These are phyloP conservation scores for Diplodia seriata DNA, from an alignment of 2,329 filamentous ascomycete genomes.

Conservation along the genomic window DNA sequence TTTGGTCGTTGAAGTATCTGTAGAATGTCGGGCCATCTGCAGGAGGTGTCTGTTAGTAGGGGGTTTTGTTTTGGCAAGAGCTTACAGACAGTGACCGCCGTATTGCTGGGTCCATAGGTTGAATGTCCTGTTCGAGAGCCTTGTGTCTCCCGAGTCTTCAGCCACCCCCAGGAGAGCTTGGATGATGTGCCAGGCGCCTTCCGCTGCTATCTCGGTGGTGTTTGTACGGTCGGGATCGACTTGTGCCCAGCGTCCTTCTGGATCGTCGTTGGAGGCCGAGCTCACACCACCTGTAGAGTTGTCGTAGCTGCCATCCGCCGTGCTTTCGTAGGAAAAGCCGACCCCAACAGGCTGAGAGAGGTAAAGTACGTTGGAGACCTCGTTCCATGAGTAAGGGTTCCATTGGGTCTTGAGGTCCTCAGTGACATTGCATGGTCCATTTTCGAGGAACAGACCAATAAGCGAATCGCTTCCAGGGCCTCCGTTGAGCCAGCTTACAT, in stretches of 20 bases:
- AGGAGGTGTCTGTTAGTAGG: constrained; percentile 37
- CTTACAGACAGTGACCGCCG: constrained; percentile 52
- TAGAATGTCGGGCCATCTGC: constrained; percentile 55
- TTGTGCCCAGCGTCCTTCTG: background rate
- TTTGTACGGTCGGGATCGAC: constrained; percentile 34
- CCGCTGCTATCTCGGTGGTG: constrained; percentile 45
- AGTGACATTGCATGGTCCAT: constrained; percentile 55
- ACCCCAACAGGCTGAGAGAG: constrained; percentile 50
- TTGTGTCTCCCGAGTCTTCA: constrained; percentile 57
- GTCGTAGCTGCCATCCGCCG: constrained; percentile 5
- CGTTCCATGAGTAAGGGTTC: constrained; percentile 51
- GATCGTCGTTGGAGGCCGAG: constrained; percentile 51
- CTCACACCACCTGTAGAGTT: constrained; percentile 38
- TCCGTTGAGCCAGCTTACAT: constrained; percentile 14
- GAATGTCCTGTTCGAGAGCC: constrained; percentile 50
- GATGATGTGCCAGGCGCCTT: constrained; percentile 47
- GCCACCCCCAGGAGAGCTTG: constrained; percentile 46
- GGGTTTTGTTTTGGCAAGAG: background rate
- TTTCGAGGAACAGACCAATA: constrained; percentile 46
- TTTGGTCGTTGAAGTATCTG: constrained; percentile 64
- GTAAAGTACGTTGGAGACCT: constrained; percentile 49
- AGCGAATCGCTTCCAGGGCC: constrained; percentile 56
- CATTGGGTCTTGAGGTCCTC: constrained; percentile 46
- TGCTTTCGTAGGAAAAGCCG: constrained; percentile 49
- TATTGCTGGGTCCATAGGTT: constrained; percentile 60